Conservation (phyloP, 306 rosid genomes). For the Citrullus mucosospermus region DNA sequence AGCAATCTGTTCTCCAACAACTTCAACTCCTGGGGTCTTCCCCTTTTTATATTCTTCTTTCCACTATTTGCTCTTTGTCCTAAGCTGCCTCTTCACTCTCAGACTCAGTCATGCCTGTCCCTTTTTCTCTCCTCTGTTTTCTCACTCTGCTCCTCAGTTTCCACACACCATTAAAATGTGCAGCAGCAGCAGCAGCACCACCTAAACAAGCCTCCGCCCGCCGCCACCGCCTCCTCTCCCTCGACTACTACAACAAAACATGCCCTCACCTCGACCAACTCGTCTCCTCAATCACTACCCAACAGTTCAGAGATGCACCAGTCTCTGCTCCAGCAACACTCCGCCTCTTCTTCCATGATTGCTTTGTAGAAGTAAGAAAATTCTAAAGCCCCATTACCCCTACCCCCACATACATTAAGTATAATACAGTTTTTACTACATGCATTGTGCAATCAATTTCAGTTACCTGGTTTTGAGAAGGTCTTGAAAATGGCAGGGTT, state of each 20-base stretch:
- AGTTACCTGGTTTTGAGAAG: background rate
- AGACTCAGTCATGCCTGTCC: conserved; percentile 11
- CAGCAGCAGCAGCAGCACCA: conserved; percentile 13
- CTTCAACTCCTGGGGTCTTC: conserved; percentile 13
- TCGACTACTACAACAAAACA: conserved; percentile 52
- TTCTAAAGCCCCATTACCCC: background rate
- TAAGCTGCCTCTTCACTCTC: conserved; percentile 23
- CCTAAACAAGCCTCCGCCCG: background rate
- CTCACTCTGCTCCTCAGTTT: conserved; percentile 17
- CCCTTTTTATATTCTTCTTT: conserved; percentile 17
- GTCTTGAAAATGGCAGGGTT: conserved; percentile 38
- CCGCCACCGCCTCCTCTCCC: conserved; percentile 34
- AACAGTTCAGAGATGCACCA: conserved; percentile 70
- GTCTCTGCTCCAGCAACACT: conserved; percentile 85
- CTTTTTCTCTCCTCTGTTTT: conserved; percentile 22
- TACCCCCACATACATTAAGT: background rate
- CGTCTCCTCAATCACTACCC: conserved; percentile 54
- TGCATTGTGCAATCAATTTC: conserved; percentile 1
- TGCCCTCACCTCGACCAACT: conserved; percentile 73
- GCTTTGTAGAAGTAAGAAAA: conserved; percentile 68
- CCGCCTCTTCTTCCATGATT: conserved; percentile 86
- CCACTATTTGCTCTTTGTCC: conserved; percentile 27
- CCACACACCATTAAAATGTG: conserved; percentile 18
- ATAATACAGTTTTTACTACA: conserved; percentile 8
- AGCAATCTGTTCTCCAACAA: conserved; percentile 15